phyloP scores from a whole-genome alignment of 139 green algal species.

The Tetraselmis striata region DNA sequence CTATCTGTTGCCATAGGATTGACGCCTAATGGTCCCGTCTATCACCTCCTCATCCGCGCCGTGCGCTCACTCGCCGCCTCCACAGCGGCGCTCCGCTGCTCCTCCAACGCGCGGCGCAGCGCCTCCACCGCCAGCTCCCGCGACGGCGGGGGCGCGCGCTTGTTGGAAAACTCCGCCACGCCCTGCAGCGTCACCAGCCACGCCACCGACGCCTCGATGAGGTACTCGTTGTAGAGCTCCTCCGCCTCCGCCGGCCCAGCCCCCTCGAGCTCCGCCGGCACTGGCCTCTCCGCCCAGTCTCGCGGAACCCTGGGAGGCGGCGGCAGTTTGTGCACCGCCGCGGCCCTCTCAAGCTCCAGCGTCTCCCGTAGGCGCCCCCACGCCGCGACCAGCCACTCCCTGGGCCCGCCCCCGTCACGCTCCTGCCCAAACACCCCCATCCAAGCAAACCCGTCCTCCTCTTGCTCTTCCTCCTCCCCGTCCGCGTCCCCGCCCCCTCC shows the following conservation, averaged over 20 bases:
- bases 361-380: not conserved
- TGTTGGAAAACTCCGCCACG: not conserved
- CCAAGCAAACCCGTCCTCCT: not conserved
- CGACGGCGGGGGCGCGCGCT: not conserved
- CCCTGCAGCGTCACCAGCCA: not conserved
- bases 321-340: not conserved
- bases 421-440: not conserved
- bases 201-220: not conserved
- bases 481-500: not conserved
- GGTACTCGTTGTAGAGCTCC: not conserved
- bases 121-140: not conserved
- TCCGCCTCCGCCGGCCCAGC: not conserved
- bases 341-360: not conserved
- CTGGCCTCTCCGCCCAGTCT: not conserved
- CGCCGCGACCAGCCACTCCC: not conserved
- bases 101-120: not conserved
- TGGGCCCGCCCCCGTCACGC: not conserved
- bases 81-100: too few relatives aligned
- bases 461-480: not conserved
- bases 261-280: not conserved
- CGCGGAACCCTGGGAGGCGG: not conserved
- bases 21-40: too few relatives aligned
- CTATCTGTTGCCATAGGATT: too few relatives aligned
- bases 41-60: too few relatives aligned
- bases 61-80: too few relatives aligned